Evolutionary conservation across 495 filamentous ascomycete species (phyloP).

Genomic region (Symbiotaphrina buchneri): DNA sequence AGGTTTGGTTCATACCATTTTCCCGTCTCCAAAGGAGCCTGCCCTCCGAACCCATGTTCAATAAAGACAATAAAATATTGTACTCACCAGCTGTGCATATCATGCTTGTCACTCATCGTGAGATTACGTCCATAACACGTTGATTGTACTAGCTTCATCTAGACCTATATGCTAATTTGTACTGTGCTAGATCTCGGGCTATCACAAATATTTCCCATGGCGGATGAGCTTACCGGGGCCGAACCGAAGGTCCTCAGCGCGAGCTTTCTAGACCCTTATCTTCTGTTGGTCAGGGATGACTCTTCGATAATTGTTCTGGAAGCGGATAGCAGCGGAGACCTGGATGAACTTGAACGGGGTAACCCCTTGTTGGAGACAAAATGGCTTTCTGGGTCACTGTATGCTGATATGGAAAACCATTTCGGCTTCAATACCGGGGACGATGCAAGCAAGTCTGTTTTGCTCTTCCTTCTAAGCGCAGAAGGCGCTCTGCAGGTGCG

Average conservation of each 20-base stretch:
- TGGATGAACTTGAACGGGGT: constrained; percentile 54
- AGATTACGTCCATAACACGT: background rate
- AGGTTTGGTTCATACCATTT: no score
- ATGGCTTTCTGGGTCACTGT: constrained; percentile 67
- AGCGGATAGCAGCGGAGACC: constrained; percentile 55
- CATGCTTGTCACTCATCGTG: background rate
- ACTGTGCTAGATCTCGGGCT: constrained; percentile 47
- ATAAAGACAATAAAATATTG: constrained; percentile 4
- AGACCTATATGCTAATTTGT: background rate
- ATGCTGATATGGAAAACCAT: constrained; percentile 34
- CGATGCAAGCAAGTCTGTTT: constrained; percentile 19
- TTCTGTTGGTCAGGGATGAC: constrained; percentile 73
- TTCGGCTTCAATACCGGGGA: constrained; percentile 24
- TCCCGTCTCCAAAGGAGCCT: no score
- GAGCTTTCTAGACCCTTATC: constrained; percentile 72
- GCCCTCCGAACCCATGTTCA: constrained; percentile 2
- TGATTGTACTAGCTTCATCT: background rate
- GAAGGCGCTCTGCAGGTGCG: constrained; percentile 54
- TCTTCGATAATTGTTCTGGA: constrained; percentile 50
- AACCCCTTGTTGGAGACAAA: constrained; percentile 30
- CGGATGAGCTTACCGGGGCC: constrained; percentile 62
- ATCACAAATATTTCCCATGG: constrained; percentile 71
- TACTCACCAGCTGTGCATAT: constrained; percentile 4
- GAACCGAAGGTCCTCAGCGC: constrained; percentile 51
- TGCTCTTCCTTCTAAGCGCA: constrained; percentile 51